Evolutionary conservation across 1,284 basidiomycete species (phyloP).

Genomic region (Fomitiporia mediterranea): DNA sequence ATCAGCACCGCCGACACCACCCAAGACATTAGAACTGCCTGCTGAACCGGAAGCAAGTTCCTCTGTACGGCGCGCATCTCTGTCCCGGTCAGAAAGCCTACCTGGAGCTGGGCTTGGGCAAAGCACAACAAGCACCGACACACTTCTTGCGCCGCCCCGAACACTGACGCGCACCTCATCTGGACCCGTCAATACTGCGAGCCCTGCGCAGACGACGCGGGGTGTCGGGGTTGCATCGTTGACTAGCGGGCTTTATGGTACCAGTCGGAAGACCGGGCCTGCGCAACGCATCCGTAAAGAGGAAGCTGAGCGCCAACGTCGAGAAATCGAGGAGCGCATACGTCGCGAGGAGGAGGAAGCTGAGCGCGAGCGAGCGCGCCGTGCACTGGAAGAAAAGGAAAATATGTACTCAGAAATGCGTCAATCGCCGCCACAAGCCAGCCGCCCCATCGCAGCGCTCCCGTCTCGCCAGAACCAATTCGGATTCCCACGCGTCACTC

Average conservation of each 20-base stretch:
- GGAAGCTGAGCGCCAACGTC: slow-evolving; percentile 19
- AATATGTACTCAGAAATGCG: slow-evolving; percentile 12
- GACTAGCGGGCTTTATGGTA: slow-evolving; percentile 13
- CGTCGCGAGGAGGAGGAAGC: slow-evolving; percentile 12
- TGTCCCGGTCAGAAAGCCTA: slow-evolving; percentile 21
- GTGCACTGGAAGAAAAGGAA: slow-evolving; percentile 18
- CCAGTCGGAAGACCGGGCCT: slow-evolving; percentile 17
- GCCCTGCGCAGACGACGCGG: slow-evolving; percentile 1
- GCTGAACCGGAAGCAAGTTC: not conserved
- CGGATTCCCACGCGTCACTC: slow-evolving; percentile 10
- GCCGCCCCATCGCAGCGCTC: slow-evolving; percentile 10
- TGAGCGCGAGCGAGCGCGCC: slow-evolving; percentile 15
- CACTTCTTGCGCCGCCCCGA: slow-evolving; percentile 5
- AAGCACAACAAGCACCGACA: not conserved
- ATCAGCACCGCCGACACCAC: slow-evolving; percentile 17
- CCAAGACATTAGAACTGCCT: not conserved
- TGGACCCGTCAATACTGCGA: slow-evolving; percentile 12
- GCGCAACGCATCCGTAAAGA: slow-evolving; percentile 18
- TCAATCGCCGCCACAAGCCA: slow-evolving; percentile 13
- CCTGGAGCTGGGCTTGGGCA: slow-evolving; percentile 1
- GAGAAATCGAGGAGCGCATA: slow-evolving; percentile 17
- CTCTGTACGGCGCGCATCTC: slow-evolving; percentile 11
- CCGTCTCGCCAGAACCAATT: slow-evolving; percentile 12
- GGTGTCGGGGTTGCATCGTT: slow-evolving; percentile 4
- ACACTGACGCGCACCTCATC: slow-evolving; percentile 16